Evolutionary conservation across 179 eudicot genomes (phyloP).

Genomic region (Patellifolia procumbens): DNA sequence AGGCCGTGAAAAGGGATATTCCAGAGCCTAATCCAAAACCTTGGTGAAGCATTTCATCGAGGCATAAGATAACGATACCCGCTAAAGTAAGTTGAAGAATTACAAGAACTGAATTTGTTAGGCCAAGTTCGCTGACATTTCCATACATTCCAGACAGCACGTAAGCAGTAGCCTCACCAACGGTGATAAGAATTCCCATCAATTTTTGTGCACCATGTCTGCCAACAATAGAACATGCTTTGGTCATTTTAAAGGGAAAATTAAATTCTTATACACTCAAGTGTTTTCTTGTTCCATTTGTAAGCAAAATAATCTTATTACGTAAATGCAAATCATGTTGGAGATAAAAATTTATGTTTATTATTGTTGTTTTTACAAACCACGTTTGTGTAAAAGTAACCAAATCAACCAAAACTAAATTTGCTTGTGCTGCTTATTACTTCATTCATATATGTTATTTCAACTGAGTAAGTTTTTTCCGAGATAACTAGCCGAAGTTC

Average conservation of each 20-base stretch:
- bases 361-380: no score
- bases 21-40: constrained; percentile 61
- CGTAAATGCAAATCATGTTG: no score
- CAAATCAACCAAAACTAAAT: no score
- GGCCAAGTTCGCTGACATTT: constrained; percentile 49
- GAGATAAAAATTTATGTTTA: no score
- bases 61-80: constrained; percentile 49
- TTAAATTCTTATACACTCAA: no score
- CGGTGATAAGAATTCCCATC: constrained; percentile 46
- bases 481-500: no score
- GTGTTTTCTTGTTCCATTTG: no score
- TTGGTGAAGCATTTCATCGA: constrained; percentile 54
- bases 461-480: no score
- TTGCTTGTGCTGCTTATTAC: no score
- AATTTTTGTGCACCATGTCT: constrained; percentile 58
- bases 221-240: background rate
- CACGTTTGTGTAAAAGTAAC: no score
- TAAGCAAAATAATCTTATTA: no score
- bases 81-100: constrained; percentile 54
- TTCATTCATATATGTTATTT: no score
- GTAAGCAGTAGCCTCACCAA: constrained; percentile 52
- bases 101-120: constrained; percentile 49
- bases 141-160: constrained; percentile 54
- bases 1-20: constrained; percentile 52
- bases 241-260: background rate